Conservation (phyloP, 257 asterid species). For the Capsicum rhomboideum region DNA sequence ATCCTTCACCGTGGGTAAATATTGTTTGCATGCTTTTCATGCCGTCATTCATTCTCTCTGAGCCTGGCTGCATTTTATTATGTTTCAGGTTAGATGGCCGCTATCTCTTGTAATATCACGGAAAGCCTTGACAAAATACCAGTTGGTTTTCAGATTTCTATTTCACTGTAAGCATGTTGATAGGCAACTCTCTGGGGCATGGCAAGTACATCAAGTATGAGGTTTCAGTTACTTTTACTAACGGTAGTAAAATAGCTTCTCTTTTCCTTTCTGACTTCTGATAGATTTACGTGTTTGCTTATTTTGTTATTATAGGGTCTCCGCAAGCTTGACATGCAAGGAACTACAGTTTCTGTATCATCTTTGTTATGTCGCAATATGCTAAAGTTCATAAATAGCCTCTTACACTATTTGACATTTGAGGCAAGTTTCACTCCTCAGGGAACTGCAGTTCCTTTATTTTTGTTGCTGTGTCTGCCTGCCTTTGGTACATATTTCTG, state of each 20-base stretch:
- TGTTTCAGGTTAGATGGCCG: slow-evolving; percentile 89
- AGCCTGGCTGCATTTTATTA: background rate
- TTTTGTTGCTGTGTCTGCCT: slow-evolving; percentile 63
- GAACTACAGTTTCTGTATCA: slow-evolving; percentile 81
- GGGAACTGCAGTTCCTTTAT: slow-evolving; percentile 72
- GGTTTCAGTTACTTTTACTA: background rate
- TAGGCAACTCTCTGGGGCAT: slow-evolving; percentile 95
- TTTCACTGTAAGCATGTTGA: slow-evolving; percentile 95
- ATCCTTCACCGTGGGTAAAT: too few relatives aligned
- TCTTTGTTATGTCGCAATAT: slow-evolving; percentile 92
- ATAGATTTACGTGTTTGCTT: background rate
- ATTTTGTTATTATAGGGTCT: slow-evolving; percentile 49
- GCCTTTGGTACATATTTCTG: background rate
- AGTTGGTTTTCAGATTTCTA: slow-evolving; percentile 77
- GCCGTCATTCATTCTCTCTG: too few relatives aligned
- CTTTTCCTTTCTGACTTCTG: slow-evolving; percentile 6
- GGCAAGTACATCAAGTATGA: slow-evolving; percentile 92
- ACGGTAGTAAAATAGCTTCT: slow-evolving; percentile 1
- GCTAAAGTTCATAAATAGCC: slow-evolving; percentile 94
- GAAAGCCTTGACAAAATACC: slow-evolving; percentile 84
- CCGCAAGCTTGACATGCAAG: slow-evolving; percentile 90
- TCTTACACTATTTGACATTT: slow-evolving; percentile 86
- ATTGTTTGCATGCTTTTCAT: too few relatives aligned
- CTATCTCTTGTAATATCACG: slow-evolving; percentile 88
- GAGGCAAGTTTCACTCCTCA: slow-evolving; percentile 56